Evolutionary conservation across 352 stramenopile genomes (phyloP), one percentile per base, ranked within the genome.

Genomic region (Globisporangium irregulare): DNA sequence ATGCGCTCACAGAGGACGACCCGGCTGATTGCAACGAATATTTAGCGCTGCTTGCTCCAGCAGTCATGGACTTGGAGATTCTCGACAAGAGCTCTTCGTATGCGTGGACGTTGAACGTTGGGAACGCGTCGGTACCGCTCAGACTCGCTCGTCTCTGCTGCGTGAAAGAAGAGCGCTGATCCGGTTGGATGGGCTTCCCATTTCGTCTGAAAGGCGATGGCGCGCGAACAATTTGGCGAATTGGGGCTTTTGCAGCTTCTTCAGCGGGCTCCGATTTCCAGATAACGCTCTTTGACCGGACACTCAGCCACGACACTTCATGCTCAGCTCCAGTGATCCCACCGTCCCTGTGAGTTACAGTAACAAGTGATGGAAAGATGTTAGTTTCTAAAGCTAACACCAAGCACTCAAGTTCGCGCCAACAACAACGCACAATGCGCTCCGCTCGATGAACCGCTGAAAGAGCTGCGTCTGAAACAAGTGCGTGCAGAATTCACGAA

Each of bases 401-500:
- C 38, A 46, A 46, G 36, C 1, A 41, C 41, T 7, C 22, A 71
- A 73, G 54, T 5, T 38, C 20, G 5, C 25, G 64, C 29, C 68
- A 38, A 64, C 67, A 14, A 64, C 67, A 10, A 77, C 38, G 73
- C 51, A 67, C 54, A 70, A 15, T 62, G 59, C 64, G 36, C 75
- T 77, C 15, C 72, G 78, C 53, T 91, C 81, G 34, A 93, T 74
- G 32, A 88, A 92, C 3, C 79, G 75, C 60, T 92, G 80, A 54
- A 93, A 93, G 27, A 89, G 72, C 53, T 92, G 86, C 0, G 86
- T 93, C 51, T 91, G 79, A 60, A 93, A 92, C 6, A 93, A 72
- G 29, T 90, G 79, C 1, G 74, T 68, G 51, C 74, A 90, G 56
- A 90, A 91, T 14, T 92, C 83, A 20, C 86, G 81, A 14, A 83